Percentiles rank a stretch among this genome's conserved stretches.
Conservation (phyloP, 371 early-diverging fungal species). For the Cokeromyces recurvatus region DNA sequence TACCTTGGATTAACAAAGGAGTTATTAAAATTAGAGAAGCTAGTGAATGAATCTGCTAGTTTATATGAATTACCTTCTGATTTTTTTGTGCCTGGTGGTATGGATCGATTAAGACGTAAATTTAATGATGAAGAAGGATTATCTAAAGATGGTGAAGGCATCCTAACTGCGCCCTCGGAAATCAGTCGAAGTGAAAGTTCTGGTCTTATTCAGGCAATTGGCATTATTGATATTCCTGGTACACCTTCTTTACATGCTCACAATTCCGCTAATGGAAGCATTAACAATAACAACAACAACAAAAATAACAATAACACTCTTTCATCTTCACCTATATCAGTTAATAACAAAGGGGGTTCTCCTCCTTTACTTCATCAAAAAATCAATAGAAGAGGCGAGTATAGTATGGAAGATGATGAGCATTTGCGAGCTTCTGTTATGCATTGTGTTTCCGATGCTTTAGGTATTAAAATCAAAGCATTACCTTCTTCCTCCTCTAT, state of each 20-base stretch:
- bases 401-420: constrained; percentile 59
- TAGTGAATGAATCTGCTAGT: constrained; percentile 69
- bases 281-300: background rate
- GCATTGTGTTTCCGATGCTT: constrained; percentile 51
- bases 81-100: constrained; percentile 60
- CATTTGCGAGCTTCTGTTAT: constrained; percentile 61
- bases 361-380: constrained; percentile 13
- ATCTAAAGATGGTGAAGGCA: constrained; percentile 11
- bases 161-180: constrained; percentile 11
- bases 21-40: constrained; percentile 75
- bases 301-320: background rate
- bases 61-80: constrained; percentile 46
- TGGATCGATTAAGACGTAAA: constrained; percentile 66
- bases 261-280: background rate
- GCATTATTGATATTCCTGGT: constrained; percentile 31
- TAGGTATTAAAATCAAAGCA: constrained; percentile 20
- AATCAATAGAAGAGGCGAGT: constrained; percentile 32
- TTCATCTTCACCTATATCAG: background rate
- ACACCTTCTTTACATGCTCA: constrained; percentile 23
- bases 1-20: constrained; percentile 92
- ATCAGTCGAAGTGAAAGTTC: constrained; percentile 26
- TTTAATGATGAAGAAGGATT: constrained; percentile 34
- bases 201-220: constrained; percentile 35
- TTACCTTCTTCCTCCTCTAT: background rate
- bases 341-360: background rate